These are phyloP conservation scores for Neonectria punicea DNA, from an alignment of 2,329 filamentous ascomycete species.

Conservation along the genomic window DNA sequence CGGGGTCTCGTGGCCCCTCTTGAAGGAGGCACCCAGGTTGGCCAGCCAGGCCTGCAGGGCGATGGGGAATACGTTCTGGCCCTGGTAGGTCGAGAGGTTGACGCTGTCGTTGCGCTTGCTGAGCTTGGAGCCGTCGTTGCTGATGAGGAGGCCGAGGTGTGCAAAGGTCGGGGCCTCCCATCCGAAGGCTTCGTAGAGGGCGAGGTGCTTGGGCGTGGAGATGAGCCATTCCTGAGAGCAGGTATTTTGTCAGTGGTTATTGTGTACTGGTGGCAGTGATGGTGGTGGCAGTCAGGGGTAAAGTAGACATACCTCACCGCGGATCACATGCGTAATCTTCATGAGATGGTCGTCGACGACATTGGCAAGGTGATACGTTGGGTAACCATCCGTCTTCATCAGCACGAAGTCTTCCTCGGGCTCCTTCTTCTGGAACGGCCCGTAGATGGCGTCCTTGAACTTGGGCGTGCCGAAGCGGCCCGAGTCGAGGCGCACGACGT, in stretches of 20 bases:
- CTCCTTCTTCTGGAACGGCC: slow-evolving; percentile 66
- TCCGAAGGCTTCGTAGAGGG: slow-evolving; percentile 79
- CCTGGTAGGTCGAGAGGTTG: slow-evolving; percentile 62
- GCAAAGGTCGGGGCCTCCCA: slow-evolving; percentile 81
- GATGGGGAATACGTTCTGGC: slow-evolving; percentile 58
- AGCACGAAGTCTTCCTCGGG: slow-evolving; percentile 85
- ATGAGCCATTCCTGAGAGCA: slow-evolving; percentile 85
- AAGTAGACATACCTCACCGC: slow-evolving; percentile 72
- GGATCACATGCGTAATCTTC: slow-evolving; percentile 94
- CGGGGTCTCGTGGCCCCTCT: slow-evolving; percentile 39
- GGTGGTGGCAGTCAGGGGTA: neutral
- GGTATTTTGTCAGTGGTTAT: slow-evolving; percentile 9
- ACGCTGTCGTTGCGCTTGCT: slow-evolving; percentile 80
- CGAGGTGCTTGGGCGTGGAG: slow-evolving; percentile 80
- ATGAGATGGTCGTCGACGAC: slow-evolving; percentile 96
- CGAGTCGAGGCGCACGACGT: slow-evolving; percentile 82
- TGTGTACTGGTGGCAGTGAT: too few relatives aligned
- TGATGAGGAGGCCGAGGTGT: slow-evolving; percentile 81
- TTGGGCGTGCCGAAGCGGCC: slow-evolving; percentile 64
- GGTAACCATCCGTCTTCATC: slow-evolving; percentile 89
- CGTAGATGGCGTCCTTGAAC: slow-evolving; percentile 85
- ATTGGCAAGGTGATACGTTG: slow-evolving; percentile 97
- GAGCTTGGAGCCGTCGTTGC: slow-evolving; percentile 76
- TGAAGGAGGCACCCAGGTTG: slow-evolving; percentile 64
- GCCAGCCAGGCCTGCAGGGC: slow-evolving; percentile 82